Base-by-base conservation (phyloP, 768 basidiomycete species). In the Podaxis sp. region DNA sequence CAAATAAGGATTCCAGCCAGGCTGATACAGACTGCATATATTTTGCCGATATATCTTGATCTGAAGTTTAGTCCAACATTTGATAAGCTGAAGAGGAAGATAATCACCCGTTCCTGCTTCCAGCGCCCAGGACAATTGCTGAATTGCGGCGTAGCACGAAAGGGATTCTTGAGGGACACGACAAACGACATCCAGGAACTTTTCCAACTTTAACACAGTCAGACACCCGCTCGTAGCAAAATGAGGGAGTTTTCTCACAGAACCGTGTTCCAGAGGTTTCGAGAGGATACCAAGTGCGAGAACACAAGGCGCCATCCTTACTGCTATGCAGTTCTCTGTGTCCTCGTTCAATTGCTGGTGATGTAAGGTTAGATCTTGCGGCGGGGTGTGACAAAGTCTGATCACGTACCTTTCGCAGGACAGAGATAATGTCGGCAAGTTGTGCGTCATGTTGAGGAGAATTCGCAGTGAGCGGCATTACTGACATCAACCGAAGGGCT, bases 101-200 rank as follows among this genome's bases (percentile, higher is more conserved):
- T 33, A 65, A 79, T 64, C 65, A 88, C 88, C 68, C 65, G 72
- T 68, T 33, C 66, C 71, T 4, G 74, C 75, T 30, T 81, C 77
- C 20, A 71, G 63, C 8, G 74, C 64, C 89, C 88, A 89, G 33
- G 80, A 44, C n/a, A 85, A 71, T 65, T 87, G 87, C 65, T 84
- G 85, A 67, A 87, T 86, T 0, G 78, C 70, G 12, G 82, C 73
- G 38, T 88, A 71, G 60, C 80, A 82, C 24, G 73, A 64, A 10
- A 90, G 68, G 3, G 84, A 69, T 24, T 67, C 68, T 22, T 44
- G n/a, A 46, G 70, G 67, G 13, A 51, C 48, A 26, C 56, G 38
- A 49, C 54, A 62, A 3, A 37, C 53, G 40, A 40, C 60, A 53
- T 28, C 50, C 13, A 40, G 58, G 58, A 50, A 65, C 41, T 10